Evolutionary conservation across 1,139 yeast genomes (phyloP).

Genomic region (Debaryomycetaceae sp.): DNA sequence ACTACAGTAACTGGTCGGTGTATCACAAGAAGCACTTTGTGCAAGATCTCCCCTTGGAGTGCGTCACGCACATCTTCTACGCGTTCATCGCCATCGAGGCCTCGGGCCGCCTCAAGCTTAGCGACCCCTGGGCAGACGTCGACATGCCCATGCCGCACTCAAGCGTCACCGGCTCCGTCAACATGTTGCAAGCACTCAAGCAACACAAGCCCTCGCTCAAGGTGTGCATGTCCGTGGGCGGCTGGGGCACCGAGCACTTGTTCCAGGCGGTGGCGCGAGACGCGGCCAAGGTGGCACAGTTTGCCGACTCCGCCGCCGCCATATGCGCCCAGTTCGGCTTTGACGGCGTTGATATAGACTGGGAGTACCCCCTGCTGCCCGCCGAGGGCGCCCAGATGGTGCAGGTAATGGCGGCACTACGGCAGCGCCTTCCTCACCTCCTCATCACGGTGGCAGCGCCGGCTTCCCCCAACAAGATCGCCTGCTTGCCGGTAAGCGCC

Average conservation of each 20-base stretch:
- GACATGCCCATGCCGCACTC: constrained; percentile 36
- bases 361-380: constrained; percentile 74
- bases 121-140: constrained; percentile 69
- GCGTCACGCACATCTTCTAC: constrained; percentile 67
- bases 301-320: constrained; percentile 47
- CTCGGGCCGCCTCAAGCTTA: constrained; percentile 50
- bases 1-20: constrained; percentile 65
- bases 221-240: constrained; percentile 77
- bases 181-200: constrained; percentile 53
- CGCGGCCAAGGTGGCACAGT: constrained; percentile 32
- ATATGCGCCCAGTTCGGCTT: constrained; percentile 55
- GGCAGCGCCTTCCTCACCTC: constrained; percentile 33
- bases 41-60: constrained; percentile 53
- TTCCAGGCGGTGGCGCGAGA: constrained; percentile 47
- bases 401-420: constrained; percentile 38
- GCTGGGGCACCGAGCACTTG: constrained; percentile 64
- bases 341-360: constrained; percentile 91
- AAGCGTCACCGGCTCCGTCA: constrained; percentile 44
- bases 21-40: constrained; percentile 63
- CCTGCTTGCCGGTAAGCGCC: constrained; percentile 36
- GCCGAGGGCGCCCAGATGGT: constrained; percentile 46
- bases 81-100: constrained; percentile 61
- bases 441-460: constrained; percentile 75
- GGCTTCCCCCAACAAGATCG: constrained; percentile 47
- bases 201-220: constrained; percentile 46